phyloP scores from a whole-genome alignment of 768 basidiomycete genomes.

The Mycena floridula region DNA sequence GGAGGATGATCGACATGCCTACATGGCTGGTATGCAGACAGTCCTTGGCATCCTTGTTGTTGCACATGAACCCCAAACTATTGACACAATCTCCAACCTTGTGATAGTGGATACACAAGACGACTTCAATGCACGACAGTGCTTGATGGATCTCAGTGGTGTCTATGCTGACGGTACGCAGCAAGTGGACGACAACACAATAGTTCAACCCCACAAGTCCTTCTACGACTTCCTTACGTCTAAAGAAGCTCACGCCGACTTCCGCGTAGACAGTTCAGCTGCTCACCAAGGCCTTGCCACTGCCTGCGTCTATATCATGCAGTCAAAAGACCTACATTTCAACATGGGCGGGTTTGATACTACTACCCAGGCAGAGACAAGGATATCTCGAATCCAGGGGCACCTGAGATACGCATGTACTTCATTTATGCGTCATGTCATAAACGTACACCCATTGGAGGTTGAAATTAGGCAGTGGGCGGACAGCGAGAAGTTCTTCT shows the following conservation, averaged over 20 bases:
- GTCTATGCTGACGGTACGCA: neutral
- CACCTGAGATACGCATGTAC: no score
- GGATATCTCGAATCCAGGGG: no score
- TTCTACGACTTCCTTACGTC: neutral
- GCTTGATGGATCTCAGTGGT: neutral
- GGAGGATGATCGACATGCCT: neutral
- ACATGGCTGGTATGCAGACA: neutral
- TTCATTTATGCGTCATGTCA: no score
- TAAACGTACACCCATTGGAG: no score
- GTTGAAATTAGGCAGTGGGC: no score
- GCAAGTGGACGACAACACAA: neutral
- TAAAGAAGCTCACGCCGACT: neutral
- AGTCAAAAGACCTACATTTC: neutral
- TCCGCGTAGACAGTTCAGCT: neutral
- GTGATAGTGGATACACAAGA: neutral
- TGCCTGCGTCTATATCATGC: neutral
- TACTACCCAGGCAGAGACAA: no score
- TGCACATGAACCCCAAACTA: neutral
- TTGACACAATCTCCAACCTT: neutral
- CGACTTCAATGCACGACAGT: neutral
- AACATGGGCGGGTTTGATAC: no score
- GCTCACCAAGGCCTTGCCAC: neutral
- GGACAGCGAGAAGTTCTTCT: no score
- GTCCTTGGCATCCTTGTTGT: neutral
- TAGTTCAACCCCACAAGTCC: neutral